phyloP scores from a whole-genome alignment of 2,329 filamentous ascomycete species.

The Fusarium kyushuense region DNA sequence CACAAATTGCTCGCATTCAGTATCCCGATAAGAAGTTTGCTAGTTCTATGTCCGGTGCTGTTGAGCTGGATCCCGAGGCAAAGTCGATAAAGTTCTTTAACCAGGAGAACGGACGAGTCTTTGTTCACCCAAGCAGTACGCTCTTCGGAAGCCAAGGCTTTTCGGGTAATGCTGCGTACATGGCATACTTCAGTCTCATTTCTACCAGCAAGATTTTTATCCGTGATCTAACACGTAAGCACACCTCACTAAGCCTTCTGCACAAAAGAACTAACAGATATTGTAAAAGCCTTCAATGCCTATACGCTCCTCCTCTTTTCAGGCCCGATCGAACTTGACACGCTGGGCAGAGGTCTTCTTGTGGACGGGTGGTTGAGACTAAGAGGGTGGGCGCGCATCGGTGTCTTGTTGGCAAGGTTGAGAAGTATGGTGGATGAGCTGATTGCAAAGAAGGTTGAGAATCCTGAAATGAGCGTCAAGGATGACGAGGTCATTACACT shows the following conservation, averaged over 20 bases:
- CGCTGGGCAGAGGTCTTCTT: slow-evolving; percentile 84
- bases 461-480: slow-evolving; percentile 71
- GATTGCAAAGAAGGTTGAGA: slow-evolving; percentile 83
- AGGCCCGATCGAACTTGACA: slow-evolving; percentile 87
- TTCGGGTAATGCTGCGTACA: slow-evolving; percentile 78
- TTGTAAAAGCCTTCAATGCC: slow-evolving; percentile 80
- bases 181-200: slow-evolving; percentile 94
- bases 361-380: slow-evolving; percentile 92
- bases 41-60: slow-evolving; percentile 85
- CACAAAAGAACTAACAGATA: slow-evolving; percentile 18
- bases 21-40: slow-evolving; percentile 97
- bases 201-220: slow-evolving; percentile 93
- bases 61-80: slow-evolving; percentile 93
- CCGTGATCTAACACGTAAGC: slow-evolving; percentile 86
- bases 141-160: slow-evolving; percentile 87
- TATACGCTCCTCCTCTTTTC: slow-evolving; percentile 91
- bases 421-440: slow-evolving; percentile 88
- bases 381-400: slow-evolving; percentile 93
- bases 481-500: slow-evolving; percentile 77
- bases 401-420: slow-evolving; percentile 85
- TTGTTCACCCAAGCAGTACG: slow-evolving; percentile 90
- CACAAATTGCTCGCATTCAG: slow-evolving; percentile 91
- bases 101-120: slow-evolving; percentile 86
- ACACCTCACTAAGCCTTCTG: neutral
- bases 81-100: slow-evolving; percentile 93